Evolutionary conservation across 73 alveolate species (phyloP), one percentile per base, ranked within the genome.

Genomic region (Blepharisma stoltei): DNA sequence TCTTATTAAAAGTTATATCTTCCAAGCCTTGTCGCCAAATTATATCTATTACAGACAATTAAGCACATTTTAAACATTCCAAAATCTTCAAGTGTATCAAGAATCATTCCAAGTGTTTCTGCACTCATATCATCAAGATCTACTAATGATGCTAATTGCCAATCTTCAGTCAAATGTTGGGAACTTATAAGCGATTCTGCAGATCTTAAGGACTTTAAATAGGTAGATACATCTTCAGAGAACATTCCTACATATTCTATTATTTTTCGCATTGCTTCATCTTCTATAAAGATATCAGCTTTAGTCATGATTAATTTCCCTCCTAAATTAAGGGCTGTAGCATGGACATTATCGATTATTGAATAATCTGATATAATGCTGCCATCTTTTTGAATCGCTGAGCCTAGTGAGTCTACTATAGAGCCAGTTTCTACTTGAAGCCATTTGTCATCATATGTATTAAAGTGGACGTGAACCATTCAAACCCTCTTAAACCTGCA

Each of bases 21-120:
- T 6, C 97, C 95, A n/a, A 90, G 76, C 68, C 89, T 76, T 46
- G 90, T 92, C 18, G 84, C 84, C 54, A 93, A 66, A 50, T 93
- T 84, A 55, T 93, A 93, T 70, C 98, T 80, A 67, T 93, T 93
- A 86, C 98, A 93, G 78, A 93, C 90, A 76, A 93, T 88, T 71
- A 93, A 80, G 54, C 96, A 88, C n/a, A 93, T 81, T 75, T 87
- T 87, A 76, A 78, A 90, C 79, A 86, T 71, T 66, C 91, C 94
- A 84, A 80, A 93, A 66, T 90, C 68, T 70, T 93, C 98, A 14
- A 93, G 85, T 7, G 88, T 89, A 71, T 93, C 98, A 25, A 93
- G 82, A 6, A 93, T 82, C 76, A 90, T 78, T 27, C 89, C 75
- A 48, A 93, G 90, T 75, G 90, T 87, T 9, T 89, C 84, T 7